Evolutionary conservation across 1,139 yeast genomes (phyloP).

Genomic region (Candida buenavistaensis): DNA sequence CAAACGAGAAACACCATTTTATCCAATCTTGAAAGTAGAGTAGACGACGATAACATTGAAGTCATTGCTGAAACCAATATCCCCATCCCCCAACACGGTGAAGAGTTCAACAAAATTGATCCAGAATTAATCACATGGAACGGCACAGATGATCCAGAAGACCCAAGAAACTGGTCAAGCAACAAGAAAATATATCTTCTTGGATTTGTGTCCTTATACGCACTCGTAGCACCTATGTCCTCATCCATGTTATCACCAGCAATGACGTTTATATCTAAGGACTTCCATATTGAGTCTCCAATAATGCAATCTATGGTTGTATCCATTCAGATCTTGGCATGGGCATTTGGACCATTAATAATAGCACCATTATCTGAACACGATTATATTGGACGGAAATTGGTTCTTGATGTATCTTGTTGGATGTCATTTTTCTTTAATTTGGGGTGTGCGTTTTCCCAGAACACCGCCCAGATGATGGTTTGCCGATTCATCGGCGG

Average conservation of each 20-base stretch:
- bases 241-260: slow-evolving; percentile 50
- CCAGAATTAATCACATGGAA: slow-evolving; percentile 48
- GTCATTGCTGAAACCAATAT: slow-evolving; percentile 23
- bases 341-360: slow-evolving; percentile 48
- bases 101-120: slow-evolving; percentile 37
- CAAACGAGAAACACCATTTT: slow-evolving; percentile 40
- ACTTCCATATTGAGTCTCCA: slow-evolving; percentile 32
- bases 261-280: slow-evolving; percentile 31
- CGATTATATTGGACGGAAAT: slow-evolving; percentile 41
- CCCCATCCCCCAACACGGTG: slow-evolving; percentile 36
- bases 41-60: slow-evolving; percentile 13
- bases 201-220: slow-evolving; percentile 40
- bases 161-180: slow-evolving; percentile 42
- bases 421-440: slow-evolving; percentile 39
- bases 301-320: slow-evolving; percentile 40
- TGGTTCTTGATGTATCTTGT: slow-evolving; percentile 38
- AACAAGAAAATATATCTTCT: slow-evolving; percentile 28
- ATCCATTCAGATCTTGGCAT: slow-evolving; percentile 46
- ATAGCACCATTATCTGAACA: slow-evolving; percentile 49
- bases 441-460: slow-evolving; percentile 42
- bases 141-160: slow-evolving; percentile 36
- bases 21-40: slow-evolving; percentile 30
- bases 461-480: slow-evolving; percentile 41
- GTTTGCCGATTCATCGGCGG: slow-evolving; percentile 43
- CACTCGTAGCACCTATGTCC: slow-evolving; percentile 48